phyloP scores from a whole-genome alignment of 306 rosid species.

The Malus asiatica region DNA sequence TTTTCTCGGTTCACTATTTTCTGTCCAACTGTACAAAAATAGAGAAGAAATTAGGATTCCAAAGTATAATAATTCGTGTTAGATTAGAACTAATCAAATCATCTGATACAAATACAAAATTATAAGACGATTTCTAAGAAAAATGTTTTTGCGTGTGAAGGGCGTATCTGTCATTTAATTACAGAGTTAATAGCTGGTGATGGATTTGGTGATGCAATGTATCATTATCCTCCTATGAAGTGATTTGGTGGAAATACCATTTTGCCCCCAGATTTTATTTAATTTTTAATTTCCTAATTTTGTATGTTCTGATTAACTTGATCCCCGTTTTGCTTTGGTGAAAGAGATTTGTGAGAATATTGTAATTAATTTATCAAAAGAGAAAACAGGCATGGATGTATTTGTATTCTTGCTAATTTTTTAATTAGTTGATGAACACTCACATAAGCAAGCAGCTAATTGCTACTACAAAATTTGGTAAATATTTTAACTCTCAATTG shows the following conservation, averaged over 20 bases:
- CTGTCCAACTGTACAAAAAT: not conserved
- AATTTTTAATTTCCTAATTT: not conserved
- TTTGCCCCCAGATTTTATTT: constrained; percentile 18
- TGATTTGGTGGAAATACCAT: constrained; percentile 31
- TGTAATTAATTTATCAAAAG: not conserved
- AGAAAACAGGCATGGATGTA: not conserved
- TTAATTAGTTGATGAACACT: not conserved
- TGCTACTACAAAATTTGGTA: not conserved
- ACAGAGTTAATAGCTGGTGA: not conserved
- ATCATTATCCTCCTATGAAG: constrained; percentile 10
- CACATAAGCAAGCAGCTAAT: not conserved
- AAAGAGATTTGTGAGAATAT: not conserved
- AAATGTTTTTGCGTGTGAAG: constrained; percentile 6
- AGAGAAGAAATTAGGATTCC: not conserved
- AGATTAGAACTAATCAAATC: not conserved
- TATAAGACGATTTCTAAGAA: not conserved
- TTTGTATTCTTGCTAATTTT: not conserved
- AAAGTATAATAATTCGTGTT: not conserved
- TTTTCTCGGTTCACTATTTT: not conserved
- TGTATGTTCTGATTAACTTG: not conserved
- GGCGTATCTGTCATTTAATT: constrained; percentile 41
- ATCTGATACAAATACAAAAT: not conserved
- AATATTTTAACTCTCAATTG: not conserved
- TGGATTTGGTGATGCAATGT: constrained; percentile 9
- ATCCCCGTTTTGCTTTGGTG: not conserved